Base-by-base conservation (phyloP, 148 eudicot species). In the Vaccinium macrocarpon region DNA sequence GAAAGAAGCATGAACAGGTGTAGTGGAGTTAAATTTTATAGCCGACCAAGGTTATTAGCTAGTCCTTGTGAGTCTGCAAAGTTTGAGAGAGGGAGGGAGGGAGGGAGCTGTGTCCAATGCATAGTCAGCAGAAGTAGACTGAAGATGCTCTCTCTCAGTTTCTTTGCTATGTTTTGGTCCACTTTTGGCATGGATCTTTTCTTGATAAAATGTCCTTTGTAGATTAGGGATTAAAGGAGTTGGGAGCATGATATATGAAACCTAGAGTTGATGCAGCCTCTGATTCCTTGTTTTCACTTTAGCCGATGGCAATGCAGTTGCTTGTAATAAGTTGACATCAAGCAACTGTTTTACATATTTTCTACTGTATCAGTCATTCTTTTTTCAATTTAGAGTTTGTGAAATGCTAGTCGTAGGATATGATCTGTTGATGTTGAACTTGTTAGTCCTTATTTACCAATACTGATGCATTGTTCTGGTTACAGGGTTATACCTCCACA, bases 401-500 rank as follows among this genome's bases (percentile, higher is more conserved):
- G 13, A 42, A 42, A 42, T 16, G 57, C 8, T 62, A 61, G 57
- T 76, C 50, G n/a, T 55, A 32, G 29, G 70, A 51, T 49, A n/a
- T 78, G 82, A n/a, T 29, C 72, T 51, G 29, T 8, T 52, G 14
- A 29, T 27, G 73, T 25, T 84, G n/a, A 29, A 72, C 79, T 80
- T 61, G 35, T 59, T 68, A 10, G 50, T 70, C 16, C 76, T 42
- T 52, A 51, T 85, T 81, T 84, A 62, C 38, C 38, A 21, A 61
- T 78, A 35, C 80, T 76, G 19, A 52, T 51, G 38, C 15, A 14
- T 35, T 66, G 76, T 76, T 83, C 62, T 79, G 82, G 21, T 74
- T 88, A 90, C 93, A 97, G 99, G 90, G 79, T 84, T 91, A 46
- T 97, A 95, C 74, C 90, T 95, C 52, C 90, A 88, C 81, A 90